Base-by-base conservation (phyloP, 2,329 filamentous ascomycete genomes). In the Cladobotryum protrusum region DNA sequence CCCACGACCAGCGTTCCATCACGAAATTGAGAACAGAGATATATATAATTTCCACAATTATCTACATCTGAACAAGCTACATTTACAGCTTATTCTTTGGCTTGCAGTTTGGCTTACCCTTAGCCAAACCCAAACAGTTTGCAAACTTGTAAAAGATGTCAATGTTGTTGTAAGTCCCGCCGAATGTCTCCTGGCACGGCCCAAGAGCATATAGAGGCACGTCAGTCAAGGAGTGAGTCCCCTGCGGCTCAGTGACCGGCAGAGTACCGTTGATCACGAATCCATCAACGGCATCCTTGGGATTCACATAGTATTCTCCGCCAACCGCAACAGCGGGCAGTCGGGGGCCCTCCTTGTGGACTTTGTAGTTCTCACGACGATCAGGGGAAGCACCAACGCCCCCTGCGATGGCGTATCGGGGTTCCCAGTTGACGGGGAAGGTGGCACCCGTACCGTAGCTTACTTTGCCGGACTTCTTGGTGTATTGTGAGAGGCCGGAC, bases 351-450 rank as follows among this genome's bases (percentile, higher is more conserved):
- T 75, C 70, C 66, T 81, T 81, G 71, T 83, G 82, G 13, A 92
- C 82, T 56, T 76, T 76, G 74, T 84, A 95, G 70, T 87, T 79
- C 73, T 95, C 89, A 18, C 86, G 77, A 59, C 77, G 81, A 65
- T 95, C 89, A 0, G 89, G 89, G 62, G 79, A 78, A 32, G 86
- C 86, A 44, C 76, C 80, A 33, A 89, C 67, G 46, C 89, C 89
- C 37, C 82, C 78, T 49, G 86, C 87, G 45, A 95, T 81, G 51
- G 86, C 86, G 70, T 92, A 93, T 32, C 89, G 80, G 13, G 89
- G 89, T 64, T 89, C 85, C 88, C 89, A 93, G 73, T 89, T 89
- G 54, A 79, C 75, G 17, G 89, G 89, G 75, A 93, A 95, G 71
- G 87, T 80, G 58, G 81, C 75, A 46, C 85, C 85, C 18, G 87